These are phyloP conservation scores for Scytalidium lignicola DNA, from an alignment of 2,329 filamentous ascomycete genomes.

Conservation along the genomic window DNA sequence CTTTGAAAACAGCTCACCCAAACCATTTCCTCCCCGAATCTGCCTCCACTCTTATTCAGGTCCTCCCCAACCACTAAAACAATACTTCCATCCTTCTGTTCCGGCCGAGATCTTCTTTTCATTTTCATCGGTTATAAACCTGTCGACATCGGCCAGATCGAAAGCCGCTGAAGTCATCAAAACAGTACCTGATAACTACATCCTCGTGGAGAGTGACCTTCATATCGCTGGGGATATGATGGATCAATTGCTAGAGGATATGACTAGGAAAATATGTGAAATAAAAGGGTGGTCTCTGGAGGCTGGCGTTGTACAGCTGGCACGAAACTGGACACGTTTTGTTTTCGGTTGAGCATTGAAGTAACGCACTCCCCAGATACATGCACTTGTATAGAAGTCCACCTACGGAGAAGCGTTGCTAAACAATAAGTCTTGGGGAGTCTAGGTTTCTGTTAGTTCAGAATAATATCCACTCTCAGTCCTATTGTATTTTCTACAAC, in stretches of 20 bases:
- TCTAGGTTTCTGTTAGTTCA: no score
- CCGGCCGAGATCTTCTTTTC: slow-evolving; percentile 81
- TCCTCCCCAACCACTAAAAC: slow-evolving; percentile 65
- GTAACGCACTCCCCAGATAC: no score
- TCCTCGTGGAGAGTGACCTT: slow-evolving; percentile 87
- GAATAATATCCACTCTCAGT: no score
- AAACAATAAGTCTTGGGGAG: no score
- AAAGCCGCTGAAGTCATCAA: slow-evolving; percentile 56
- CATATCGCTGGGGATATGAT: slow-evolving; percentile 77
- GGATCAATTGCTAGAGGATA: slow-evolving; percentile 71
- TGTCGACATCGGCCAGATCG: slow-evolving; percentile 47
- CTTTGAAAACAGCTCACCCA: slow-evolving; percentile 30
- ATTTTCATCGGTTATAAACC: slow-evolving; percentile 80
- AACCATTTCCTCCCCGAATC: slow-evolving; percentile 77
- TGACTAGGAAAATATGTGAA: slow-evolving; percentile 69
- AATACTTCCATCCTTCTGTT: slow-evolving; percentile 69
- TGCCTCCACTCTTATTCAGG: slow-evolving; percentile 95
- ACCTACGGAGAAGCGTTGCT: no score
- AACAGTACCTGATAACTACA: slow-evolving; percentile 67
- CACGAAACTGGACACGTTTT: slow-evolving; percentile 73
- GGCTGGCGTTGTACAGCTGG: slow-evolving; percentile 63
- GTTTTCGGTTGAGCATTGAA: slow-evolving; percentile 22
- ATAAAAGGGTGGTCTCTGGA: slow-evolving; percentile 73
- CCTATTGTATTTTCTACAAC: no score
- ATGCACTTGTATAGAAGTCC: no score